Conservation (phyloP, 352 stramenopile species). For the Phytophthora pini region DNA sequence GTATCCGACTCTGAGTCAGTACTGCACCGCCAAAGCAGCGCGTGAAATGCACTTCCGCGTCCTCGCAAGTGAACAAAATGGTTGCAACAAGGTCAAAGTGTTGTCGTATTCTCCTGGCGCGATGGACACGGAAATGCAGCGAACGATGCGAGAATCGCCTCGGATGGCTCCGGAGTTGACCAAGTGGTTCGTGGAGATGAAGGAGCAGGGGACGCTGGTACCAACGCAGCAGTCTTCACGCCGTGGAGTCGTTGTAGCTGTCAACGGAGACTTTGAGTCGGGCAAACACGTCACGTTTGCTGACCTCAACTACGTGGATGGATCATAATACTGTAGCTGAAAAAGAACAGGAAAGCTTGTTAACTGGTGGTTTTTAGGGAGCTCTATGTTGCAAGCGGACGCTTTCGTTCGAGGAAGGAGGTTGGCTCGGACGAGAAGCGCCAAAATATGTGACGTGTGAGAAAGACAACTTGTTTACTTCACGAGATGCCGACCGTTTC, state of each 20-base stretch:
- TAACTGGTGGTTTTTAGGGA: too few species aligned
- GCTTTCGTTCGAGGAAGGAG: conserved; percentile 21
- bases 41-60: conserved; percentile 85
- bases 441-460: conserved; percentile 11
- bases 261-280: conserved; percentile 59
- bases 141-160: conserved; percentile 54
- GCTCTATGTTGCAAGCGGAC: conserved; percentile 9
- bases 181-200: conserved; percentile 58
- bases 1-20: conserved; percentile 71
- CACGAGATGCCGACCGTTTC: neutral
- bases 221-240: conserved; percentile 53
- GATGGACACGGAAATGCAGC: conserved; percentile 87
- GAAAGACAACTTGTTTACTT: conserved; percentile 9
- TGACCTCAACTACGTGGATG: conserved; percentile 42
- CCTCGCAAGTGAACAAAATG: conserved; percentile 59
- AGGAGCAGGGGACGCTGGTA: conserved; percentile 61
- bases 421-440: conserved; percentile 11
- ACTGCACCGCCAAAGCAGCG: conserved; percentile 84
- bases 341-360: too few species aligned
- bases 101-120: conserved; percentile 87
- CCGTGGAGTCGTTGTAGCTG: conserved; percentile 57
- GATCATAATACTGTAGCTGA: conserved; percentile 5
- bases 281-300: conserved; percentile 83
- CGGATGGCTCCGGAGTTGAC: conserved; percentile 38
- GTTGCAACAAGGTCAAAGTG: conserved; percentile 42